Percentiles rank a stretch among this genome's conserved stretches.
Evolutionary conservation across 345 rosid species (phyloP).

Genomic region (Dipteronia dyeriana): DNA sequence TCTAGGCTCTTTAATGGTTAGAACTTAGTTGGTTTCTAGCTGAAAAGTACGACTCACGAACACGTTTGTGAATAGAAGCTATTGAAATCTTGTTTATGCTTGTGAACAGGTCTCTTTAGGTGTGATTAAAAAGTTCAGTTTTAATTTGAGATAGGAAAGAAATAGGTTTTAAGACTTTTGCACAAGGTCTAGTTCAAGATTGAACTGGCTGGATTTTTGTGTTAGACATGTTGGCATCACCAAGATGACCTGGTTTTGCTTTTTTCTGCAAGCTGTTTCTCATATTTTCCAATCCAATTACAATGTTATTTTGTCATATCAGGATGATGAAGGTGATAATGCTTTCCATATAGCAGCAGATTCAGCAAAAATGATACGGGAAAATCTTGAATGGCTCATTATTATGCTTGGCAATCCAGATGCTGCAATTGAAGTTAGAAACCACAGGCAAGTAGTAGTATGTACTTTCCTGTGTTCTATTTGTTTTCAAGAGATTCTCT

Average conservation of each 20-base stretch:
- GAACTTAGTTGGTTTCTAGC: not conserved
- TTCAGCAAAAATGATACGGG: slow-evolving; percentile 95
- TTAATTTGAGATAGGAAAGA: slow-evolving; percentile 3
- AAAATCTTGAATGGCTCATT: slow-evolving; percentile 95
- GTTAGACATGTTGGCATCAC: not conserved
- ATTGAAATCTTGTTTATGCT: not conserved
- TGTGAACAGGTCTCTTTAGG: not conserved
- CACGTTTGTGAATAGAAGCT: not conserved
- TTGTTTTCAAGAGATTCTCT: slow-evolving; percentile 11
- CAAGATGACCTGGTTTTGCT: slow-evolving; percentile 1
- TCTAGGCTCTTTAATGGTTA: not conserved
- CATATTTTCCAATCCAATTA: slow-evolving; percentile 25
- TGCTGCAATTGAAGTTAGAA: slow-evolving; percentile 84
- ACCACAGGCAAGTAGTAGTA: slow-evolving; percentile 71
- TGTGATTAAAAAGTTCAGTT: not conserved
- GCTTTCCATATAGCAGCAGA: slow-evolving; percentile 99
- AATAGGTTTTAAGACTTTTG: not conserved
- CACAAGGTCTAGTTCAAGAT: not conserved
- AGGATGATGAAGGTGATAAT: slow-evolving; percentile 98
- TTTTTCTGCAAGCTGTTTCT: slow-evolving; percentile 14
- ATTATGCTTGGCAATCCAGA: slow-evolving; percentile 78
- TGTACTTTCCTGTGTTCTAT: not conserved
- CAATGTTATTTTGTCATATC: slow-evolving; percentile 28
- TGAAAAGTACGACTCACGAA: not conserved
- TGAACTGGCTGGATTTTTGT: not conserved